A percentile compares a stretch with the other conserved stretches of the same genome.
These are phyloP conservation scores for Russula olivacea DNA, from an alignment of 768 basidiomycete genomes.

Conservation along the genomic window DNA sequence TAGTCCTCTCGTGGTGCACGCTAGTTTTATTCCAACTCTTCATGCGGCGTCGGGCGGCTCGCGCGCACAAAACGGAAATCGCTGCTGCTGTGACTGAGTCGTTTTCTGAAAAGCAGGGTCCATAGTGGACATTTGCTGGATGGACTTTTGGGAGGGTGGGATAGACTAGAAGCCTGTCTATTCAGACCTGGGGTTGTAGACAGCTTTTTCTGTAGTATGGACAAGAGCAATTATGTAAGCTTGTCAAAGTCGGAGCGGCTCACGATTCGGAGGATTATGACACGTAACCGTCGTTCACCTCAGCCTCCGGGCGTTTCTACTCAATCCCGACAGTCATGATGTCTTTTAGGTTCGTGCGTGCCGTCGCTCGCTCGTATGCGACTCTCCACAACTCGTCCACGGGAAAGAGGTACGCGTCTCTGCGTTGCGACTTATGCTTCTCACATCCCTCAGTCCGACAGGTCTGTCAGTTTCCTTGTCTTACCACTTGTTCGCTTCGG, in stretches of 20 bases:
- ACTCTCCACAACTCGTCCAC: constrained; percentile 9
- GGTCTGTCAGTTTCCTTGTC: constrained; percentile 7
- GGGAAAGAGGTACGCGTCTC: constrained; percentile 20
- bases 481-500: not conserved
- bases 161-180: not conserved
- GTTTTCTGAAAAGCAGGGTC: not conserved
- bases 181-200: not conserved
- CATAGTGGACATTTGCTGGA: not conserved
- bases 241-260: not conserved
- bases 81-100: not conserved
- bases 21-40: constrained; percentile 47
- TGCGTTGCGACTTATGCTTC: not conserved
- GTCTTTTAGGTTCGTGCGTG: constrained; percentile 1
- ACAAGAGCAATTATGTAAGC: not conserved
- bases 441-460: constrained; percentile 23
- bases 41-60: constrained; percentile 25
- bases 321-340: constrained; percentile 2
- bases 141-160: not conserved
- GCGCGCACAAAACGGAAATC: not conserved
- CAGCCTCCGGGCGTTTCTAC: not conserved
- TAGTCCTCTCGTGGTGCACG: constrained; percentile 47
- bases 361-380: constrained; percentile 22
- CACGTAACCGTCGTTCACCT: too few relatives aligned
- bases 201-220: too few relatives aligned
- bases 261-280: not conserved